phyloP scores from a whole-genome alignment of 768 basidiomycete species.

The Sarcomyxa edulis region DNA sequence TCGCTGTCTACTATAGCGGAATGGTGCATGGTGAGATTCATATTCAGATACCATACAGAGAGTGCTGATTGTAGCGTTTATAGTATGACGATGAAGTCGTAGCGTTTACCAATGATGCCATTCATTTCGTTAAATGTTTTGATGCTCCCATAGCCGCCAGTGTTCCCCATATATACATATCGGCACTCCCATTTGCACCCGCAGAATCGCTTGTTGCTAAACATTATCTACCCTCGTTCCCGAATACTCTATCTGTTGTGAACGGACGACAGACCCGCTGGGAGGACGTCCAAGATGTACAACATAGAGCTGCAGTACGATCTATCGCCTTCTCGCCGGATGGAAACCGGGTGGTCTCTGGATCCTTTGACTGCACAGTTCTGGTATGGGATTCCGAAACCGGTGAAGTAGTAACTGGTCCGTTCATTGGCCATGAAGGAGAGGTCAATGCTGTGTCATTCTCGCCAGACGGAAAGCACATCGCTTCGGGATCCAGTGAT shows the following conservation, averaged over 20 bases:
- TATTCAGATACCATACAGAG: background rate
- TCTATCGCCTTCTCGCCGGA: too few relatives aligned
- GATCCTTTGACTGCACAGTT: too few relatives aligned
- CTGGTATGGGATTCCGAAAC: too few relatives aligned
- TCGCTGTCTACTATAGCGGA: conserved; percentile 3
- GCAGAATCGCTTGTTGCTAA: conserved; percentile 14
- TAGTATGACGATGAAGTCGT: conserved; percentile 5
- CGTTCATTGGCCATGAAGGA: too few relatives aligned
- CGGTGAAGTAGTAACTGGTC: too few relatives aligned
- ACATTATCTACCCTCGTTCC: conserved; percentile 6
- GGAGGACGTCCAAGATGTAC: conserved; percentile 1
- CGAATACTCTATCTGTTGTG: background rate
- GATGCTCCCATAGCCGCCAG: conserved; percentile 20
- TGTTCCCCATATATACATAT: conserved; percentile 33
- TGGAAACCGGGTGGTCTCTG: too few relatives aligned
- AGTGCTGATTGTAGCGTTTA: background rate
- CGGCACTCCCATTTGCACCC: conserved; percentile 30
- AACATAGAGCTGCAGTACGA: too few relatives aligned
- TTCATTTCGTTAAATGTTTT: conserved; percentile 24
- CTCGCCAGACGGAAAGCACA: too few relatives aligned
- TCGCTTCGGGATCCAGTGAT: too few relatives aligned
- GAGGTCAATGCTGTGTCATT: too few relatives aligned
- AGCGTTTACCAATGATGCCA: conserved; percentile 16
- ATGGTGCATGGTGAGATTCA: background rate
- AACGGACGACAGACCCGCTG: background rate